Percentiles rank a stretch among this genome's conserved stretches.
Evolutionary conservation across 352 stramenopile species (phyloP).

Genomic region (Globisporangium spinosum): DNA sequence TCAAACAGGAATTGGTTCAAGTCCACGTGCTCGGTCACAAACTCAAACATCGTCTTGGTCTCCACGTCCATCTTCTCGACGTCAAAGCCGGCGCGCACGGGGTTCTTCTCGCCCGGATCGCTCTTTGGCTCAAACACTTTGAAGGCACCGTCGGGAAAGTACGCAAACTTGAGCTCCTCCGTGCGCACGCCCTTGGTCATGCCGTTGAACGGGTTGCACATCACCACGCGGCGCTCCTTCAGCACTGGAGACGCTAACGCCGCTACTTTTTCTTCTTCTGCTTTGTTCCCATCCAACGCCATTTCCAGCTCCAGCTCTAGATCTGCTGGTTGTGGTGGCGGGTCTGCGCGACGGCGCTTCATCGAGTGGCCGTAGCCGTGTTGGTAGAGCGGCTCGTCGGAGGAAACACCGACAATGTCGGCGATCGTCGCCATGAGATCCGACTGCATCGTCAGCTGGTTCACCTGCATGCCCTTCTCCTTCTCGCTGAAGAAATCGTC

Average conservation of each 20-base stretch:
- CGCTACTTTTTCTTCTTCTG: conserved; percentile 17
- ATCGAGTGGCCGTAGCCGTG: conserved; percentile 72
- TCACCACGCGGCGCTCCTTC: conserved; percentile 40
- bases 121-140: conserved; percentile 53
- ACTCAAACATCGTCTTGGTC: conserved; percentile 43
- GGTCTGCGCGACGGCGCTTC: conserved; percentile 35
- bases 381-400: conserved; percentile 49
- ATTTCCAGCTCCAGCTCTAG: background rate
- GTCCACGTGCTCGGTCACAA: conserved; percentile 52
- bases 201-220: conserved; percentile 73
- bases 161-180: conserved; percentile 72
- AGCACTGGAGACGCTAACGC: conserved; percentile 17
- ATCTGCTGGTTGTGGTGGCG: background rate
- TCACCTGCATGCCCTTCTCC: conserved; percentile 43
- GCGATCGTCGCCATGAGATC: conserved; percentile 73
- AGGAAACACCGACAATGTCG: conserved; percentile 51
- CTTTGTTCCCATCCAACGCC: conserved; percentile 14
- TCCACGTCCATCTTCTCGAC: conserved; percentile 52
- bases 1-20: conserved; percentile 73
- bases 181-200: conserved; percentile 63
- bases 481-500: conserved; percentile 52
- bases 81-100: conserved; percentile 55
- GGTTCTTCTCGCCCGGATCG: conserved; percentile 52
- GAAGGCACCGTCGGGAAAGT: conserved; percentile 57
- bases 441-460: conserved; percentile 66